Evolutionary conservation across 2,329 filamentous ascomycete species (phyloP), one percentile per base, ranked within the genome.

Genomic region (Penicillium sp.): DNA sequence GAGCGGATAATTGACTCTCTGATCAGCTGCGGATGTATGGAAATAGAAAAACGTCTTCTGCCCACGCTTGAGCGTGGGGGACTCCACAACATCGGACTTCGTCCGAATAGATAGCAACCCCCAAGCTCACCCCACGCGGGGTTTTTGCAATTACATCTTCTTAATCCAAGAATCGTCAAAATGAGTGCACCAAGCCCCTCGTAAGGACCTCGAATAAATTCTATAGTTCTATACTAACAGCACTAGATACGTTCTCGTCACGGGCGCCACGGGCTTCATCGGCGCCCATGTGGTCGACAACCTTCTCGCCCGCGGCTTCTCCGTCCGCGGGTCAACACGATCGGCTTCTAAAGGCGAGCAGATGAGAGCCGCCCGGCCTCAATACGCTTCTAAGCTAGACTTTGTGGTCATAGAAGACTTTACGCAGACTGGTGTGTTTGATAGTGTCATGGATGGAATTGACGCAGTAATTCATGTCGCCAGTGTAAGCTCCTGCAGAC

Each of bases 381-480:
- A 76, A 45, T 67, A 72, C 45, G 56, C 60, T 4, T 63, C 54
- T 0, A 65, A 64, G 16, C 66, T 79, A 12, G 72, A 77, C 31
- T 77, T 78, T 42, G 69, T 78, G 2, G 62, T 72, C 23, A 69
- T 79, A 0, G 54, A 67, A 4, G 76, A 79, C 47, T 77, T 80
- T 47, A 65, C 72, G 10, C 66, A 69, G 0, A 62, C 65, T 0
- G 69, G 69, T 0, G 72, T 70, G 1, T 70, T 79, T 5, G 57
- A 63, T 4, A 66, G 74, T 2, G 71, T 69, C 0, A 68, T 77
- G 28, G 63, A 76, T 12, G 75, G 66, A 1, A 67, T 79, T 2
- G 74, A 78, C 16, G 74, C 64, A 0, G 67, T 79, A 0, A 72
- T 79, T 15, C 76, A 79, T 43, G 68, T 74, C 1, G 77, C 77